Evolutionary conservation across 768 basidiomycete species (phyloP), one percentile per base, ranked within the genome.

Genomic region (Stropharia rugosoannulata): DNA sequence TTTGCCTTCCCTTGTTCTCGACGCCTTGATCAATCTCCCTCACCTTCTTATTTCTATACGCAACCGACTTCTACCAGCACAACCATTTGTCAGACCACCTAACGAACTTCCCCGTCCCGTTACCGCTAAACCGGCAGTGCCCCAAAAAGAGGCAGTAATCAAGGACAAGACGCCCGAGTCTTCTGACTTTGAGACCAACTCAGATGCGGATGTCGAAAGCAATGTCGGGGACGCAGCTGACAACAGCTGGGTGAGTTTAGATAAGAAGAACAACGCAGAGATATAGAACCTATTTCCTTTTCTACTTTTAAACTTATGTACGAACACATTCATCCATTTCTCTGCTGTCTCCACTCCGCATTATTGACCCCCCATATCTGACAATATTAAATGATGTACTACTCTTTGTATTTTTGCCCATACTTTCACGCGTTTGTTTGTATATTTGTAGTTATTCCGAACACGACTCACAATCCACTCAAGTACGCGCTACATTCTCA

Each of bases 151-250:
- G 16, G 32, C 55, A 19, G 22, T 54, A n/a, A 54, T 54, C 12
- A 54, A 60, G 47, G 53, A 41, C 47, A 44, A 59, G 6, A 42
- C 58, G 9, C 55, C 54, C 15, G 52, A 54, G 27, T 51, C 63
- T 22, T 56, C 64, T 7, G 68, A 73, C 36, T 46, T 51, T n/a
- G 88, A 84, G 52, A 72, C 75, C 16, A 77, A 73, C 42, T 88
- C 87, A 1, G 88, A 90, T 51, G 80, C 81, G 5, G 89, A 90
- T 55, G 76, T 81, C 10, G 89, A 90, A 68, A 86, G 86, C 62
- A 85, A 80, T 63, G 68, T 71, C 13, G 80, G 78, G 2, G 83
- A 82, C 60, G 71, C 75, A 11, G 82, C 81, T 25, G 81, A 82
- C 47, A 72, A 68, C 44, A 90, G 87, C 59, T 93, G 90, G 90